These are phyloP conservation scores for Boeremia lycopersici DNA, from an alignment of 2,329 filamentous ascomycete species.

Conservation along the genomic window DNA sequence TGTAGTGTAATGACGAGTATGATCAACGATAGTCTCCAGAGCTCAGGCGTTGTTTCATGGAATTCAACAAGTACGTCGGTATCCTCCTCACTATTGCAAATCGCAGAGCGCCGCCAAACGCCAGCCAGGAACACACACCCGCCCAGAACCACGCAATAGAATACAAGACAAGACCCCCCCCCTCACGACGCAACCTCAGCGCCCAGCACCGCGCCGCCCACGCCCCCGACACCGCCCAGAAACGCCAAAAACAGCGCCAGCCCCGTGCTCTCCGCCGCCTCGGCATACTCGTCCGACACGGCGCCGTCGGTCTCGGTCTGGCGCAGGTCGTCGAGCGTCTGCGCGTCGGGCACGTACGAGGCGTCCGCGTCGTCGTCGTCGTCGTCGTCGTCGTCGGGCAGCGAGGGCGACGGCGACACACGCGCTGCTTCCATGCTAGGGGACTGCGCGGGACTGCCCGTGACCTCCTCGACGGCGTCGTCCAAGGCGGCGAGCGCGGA, in stretches of 20 bases:
- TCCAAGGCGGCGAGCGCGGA: slow-evolving; percentile 13
- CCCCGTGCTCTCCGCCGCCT: slow-evolving; percentile 45
- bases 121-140: no score
- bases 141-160: no score
- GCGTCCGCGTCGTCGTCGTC: slow-evolving; percentile 16
- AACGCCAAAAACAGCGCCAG: slow-evolving; percentile 43
- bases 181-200: slow-evolving; percentile 37
- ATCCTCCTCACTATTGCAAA: no score
- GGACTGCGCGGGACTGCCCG: background rate
- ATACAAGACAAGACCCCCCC: no score
- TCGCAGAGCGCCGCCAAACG: no score
- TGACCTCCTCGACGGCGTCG: slow-evolving; percentile 5
- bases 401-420: background rate
- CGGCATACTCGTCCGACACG: slow-evolving; percentile 29
- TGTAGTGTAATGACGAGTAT: no score
- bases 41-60: no score
- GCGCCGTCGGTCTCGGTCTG: slow-evolving; percentile 42
- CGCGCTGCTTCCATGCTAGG: background rate
- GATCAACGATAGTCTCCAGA: no score
- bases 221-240: slow-evolving; percentile 42
- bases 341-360: slow-evolving; percentile 33
- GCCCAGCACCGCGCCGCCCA: slow-evolving; percentile 42
- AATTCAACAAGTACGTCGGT: no score
- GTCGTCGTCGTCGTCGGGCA: background rate
- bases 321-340: slow-evolving; percentile 29